Evolutionary conservation across 164 flowering plant genomes (phyloP), one percentile per base, ranked within the genome.

Genomic region (Stephania yunnanensis): DNA sequence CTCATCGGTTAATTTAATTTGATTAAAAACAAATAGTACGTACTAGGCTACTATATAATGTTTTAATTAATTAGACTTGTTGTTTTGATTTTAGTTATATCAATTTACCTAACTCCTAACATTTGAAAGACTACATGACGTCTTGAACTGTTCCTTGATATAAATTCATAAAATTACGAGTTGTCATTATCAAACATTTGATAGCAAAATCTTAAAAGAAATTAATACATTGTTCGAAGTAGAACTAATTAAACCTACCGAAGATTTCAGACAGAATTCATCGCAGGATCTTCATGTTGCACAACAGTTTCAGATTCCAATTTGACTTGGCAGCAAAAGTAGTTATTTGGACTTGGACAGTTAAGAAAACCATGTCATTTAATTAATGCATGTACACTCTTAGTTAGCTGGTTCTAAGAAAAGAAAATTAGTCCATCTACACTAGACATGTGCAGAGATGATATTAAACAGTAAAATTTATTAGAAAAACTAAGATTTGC

Each of bases 261-360:
- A 17, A 61, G 22, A 19, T 61, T 61, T 61, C 66, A 61, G 25
- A 61, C 20, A 6, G 22, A 61, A 36, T 36, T 42, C 13, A 42
- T 42, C 13, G 13, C 22, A 42, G 71, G 52, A 69, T 8, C 25
- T 52, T 20, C 7, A 17, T 61, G n/a, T 19, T 19, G 66, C 7
- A 61, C 50, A 19, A 69, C 52, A 42, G 30, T 44, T 45, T 69
- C 46, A 42, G 50, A 19, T 42, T 69, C 55, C 13, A 15, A 8
- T 44, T 45, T 17, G 50, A 69, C 46, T 45, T 5, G 19, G 52
- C 52, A 45, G 25, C 45, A 42, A 69, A 69, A 44, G 71, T 69
- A n/a, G 46, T 69, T 69, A 52, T 45, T 45, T 69, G 52, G 52
- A 69, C 71, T 45, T 69, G 71, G 52, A 69, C 71, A 69, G 71